phyloP scores from a whole-genome alignment of 2,329 filamentous ascomycete genomes.

The Tolypocladium inflatum region DNA sequence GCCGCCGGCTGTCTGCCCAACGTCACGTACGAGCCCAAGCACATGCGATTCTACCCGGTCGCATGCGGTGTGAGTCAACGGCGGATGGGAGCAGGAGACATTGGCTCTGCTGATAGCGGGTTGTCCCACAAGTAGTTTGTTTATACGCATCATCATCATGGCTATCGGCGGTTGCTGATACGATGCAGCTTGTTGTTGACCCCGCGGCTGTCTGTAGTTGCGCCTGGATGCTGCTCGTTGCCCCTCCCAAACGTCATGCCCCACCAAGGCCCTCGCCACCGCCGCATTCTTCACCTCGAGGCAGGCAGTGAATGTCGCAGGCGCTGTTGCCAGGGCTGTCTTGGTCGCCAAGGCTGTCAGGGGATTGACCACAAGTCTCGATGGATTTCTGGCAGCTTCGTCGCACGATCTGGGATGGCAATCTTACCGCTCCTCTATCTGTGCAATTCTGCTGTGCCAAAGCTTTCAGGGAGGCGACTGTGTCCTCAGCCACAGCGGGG shows the following conservation, averaged over 20 bases:
- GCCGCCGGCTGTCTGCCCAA: conserved; percentile 14
- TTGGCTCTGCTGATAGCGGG: neutral
- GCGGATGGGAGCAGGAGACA: neutral
- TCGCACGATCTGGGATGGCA: too few species aligned
- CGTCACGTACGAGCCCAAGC: conserved; percentile 12
- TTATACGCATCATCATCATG: neutral
- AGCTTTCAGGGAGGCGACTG: neutral
- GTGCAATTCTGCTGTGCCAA: too few species aligned
- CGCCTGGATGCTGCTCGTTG: conserved; percentile 1
- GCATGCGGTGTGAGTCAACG: conserved; percentile 1
- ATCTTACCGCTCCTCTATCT: too few species aligned
- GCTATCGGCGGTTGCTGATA: neutral
- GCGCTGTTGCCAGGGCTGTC: neutral
- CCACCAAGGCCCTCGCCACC: conserved; percentile 19
- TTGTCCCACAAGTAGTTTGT: neutral
- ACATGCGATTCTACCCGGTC: conserved; percentile 4
- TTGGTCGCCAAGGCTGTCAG: neutral
- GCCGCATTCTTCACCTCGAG: neutral
- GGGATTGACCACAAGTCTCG: neutral
- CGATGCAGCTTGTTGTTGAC: neutral
- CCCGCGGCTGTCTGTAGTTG: neutral
- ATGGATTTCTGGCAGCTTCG: neutral
- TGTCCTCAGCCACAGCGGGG: neutral
- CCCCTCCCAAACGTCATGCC: conserved; percentile 22
- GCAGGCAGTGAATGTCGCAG: neutral